Percentiles rank a stretch among this genome's conserved stretches.
phyloP scores from a whole-genome alignment of 164 flowering plant genomes.

The Magnolia kwangsiensis region DNA sequence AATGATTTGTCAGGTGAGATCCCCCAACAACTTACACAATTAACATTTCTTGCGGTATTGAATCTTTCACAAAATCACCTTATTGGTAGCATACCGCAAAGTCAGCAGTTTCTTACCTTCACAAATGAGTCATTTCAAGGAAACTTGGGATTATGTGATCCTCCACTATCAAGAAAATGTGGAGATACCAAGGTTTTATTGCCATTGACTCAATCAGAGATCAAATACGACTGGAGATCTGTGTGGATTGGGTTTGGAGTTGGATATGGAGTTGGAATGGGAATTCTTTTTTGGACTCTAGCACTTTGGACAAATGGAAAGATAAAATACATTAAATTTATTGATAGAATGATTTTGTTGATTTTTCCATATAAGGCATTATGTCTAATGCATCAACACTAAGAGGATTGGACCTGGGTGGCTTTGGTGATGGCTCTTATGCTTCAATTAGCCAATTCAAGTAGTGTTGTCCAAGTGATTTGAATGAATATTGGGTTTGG shows the following conservation, averaged over 20 bases:
- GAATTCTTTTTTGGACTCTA: background rate
- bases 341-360: background rate
- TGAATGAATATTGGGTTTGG: no score
- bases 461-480: no score
- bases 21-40: background rate
- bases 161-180: background rate
- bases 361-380: no score
- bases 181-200: background rate
- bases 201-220: background rate
- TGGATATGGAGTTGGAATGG: background rate
- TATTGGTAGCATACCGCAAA: background rate
- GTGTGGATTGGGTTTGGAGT: background rate
- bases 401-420: no score
- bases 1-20: background rate
- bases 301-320: background rate
- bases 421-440: no score
- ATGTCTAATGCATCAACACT: no score
- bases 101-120: background rate
- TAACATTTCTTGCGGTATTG: background rate
- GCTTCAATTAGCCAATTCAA: no score
- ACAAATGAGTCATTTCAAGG: background rate
- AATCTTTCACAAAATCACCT: background rate
- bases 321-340: background rate
- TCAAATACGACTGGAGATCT: background rate
- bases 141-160: background rate